These are phyloP conservation scores for Phytophthora sojae DNA, from an alignment of 352 stramenopile species.

Conservation along the genomic window DNA sequence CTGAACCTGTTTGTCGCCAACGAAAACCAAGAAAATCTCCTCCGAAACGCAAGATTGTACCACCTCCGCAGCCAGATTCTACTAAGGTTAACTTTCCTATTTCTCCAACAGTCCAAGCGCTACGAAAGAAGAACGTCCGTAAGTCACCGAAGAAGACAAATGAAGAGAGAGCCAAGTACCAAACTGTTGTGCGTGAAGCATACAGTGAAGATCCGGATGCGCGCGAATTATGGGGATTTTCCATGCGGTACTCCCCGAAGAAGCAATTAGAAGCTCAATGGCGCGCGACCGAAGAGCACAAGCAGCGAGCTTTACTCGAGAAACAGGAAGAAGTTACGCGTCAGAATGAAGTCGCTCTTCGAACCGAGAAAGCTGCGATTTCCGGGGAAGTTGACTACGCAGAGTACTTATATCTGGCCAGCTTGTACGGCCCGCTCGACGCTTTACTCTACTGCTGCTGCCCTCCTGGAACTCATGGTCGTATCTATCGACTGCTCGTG, in stretches of 20 bases:
- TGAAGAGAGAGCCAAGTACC: neutral
- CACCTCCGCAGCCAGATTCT: neutral
- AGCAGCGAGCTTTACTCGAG: neutral
- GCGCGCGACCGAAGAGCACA: slow-evolving; percentile 4
- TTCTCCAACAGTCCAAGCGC: slow-evolving; percentile 14
- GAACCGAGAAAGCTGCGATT: neutral
- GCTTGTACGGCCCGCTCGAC: slow-evolving; percentile 23
- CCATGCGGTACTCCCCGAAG: slow-evolving; percentile 17
- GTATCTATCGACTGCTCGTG: slow-evolving; percentile 19
- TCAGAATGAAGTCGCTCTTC: neutral
- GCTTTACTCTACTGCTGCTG: slow-evolving; percentile 28
- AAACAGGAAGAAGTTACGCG: neutral
- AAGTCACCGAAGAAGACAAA: neutral
- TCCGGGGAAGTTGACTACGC: slow-evolving; percentile 23
- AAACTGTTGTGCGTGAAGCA: neutral
- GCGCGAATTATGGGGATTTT: slow-evolving; percentile 18
- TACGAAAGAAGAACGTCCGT: slow-evolving; percentile 8
- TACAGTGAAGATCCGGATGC: slow-evolving; percentile 12
- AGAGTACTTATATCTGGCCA: slow-evolving; percentile 27
- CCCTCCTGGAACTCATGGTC: slow-evolving; percentile 18
- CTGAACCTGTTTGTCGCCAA: neutral
- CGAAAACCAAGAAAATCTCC: slow-evolving; percentile 5
- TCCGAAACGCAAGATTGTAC: neutral
- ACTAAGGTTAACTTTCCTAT: neutral
- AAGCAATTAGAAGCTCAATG: slow-evolving; percentile 15